Evolutionary conservation across 108 stramenopile species (phyloP), one percentile per base, ranked within the genome.

Genomic region (Nannochloropsis salina): DNA sequence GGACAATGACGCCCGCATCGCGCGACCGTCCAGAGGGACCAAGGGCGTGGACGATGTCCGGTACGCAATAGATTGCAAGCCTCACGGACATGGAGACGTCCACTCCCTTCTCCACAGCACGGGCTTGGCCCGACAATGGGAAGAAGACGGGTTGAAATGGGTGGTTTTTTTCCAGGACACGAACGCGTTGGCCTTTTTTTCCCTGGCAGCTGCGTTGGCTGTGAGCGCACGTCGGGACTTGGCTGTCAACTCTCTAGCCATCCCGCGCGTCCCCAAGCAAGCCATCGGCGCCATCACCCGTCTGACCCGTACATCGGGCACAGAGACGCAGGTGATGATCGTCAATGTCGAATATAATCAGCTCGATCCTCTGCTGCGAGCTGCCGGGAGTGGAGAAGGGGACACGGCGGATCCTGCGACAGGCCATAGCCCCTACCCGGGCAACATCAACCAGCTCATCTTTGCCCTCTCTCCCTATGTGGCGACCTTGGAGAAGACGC

Each of bases 261-360:
- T 99, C 80, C 97, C 99, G 20, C 93, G 99, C 44, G 86, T 95
- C 80, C 95, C 98, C 42, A 95, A 95, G 20, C 96, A 97, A 91
- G 99, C 99, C 21, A 96, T 98, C 51, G 99, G 99, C 44, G 99
- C 97, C 44, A 99, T 99, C 87, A 90, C 96, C 42, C 91, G 94
- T 45, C 91, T 99, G 42, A 79, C 10, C 18, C 85, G 83, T 31
- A 81, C 43, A 6, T 44, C 83, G 85, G 88, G 86, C 40, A 82
- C 82, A 9, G 42, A 82, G 40, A 88, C 84, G 84, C 85, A 84
- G 43, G 88, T 87, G 83, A 86, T 93, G 80, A 93, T 93, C 51
- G 94, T 98, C 82, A 99, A 99, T 88, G 98, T 99, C 22, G 99
- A 99, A 93, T 99, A 99, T 93, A 99, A 99, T 90, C 98, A 98